Base-by-base conservation (phyloP, 164 flowering plant genomes). In the Dillenia suffruticosa region DNA sequence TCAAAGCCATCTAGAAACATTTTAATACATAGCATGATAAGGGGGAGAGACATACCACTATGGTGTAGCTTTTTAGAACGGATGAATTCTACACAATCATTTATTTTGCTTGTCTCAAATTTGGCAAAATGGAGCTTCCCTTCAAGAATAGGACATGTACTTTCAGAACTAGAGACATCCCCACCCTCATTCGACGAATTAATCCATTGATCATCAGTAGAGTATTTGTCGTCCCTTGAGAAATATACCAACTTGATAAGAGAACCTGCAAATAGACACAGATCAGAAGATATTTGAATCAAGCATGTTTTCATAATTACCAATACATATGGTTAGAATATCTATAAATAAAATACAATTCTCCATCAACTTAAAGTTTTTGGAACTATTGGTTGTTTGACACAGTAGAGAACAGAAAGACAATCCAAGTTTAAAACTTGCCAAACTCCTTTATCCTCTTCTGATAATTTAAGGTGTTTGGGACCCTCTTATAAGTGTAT, bases 31-130 rank as follows among this genome's bases (percentile, higher is more conserved):
- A 19, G 22, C 22, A 1, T 19, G 22, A 19, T 19, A 19, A 19
- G 1, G 22, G 22, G 22, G 1, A 19, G 22, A 19, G 22, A 19
- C 76, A 46, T 81, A 84, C 88, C 84, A 46, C 66, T 56, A 47
- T 59, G 45, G 45, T 62, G 75, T 70, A 82, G 79, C 64, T 66
- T 65, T 55, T 75, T 76, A 32, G 76, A 68, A 8, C 52, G 59
- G 56, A 86, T 75, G 58, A 84, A 86, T 40, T 84, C 81, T 55
- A 86, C 5, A 68, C 89, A 86, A 13, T 84, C 85, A 61, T 70
- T 49, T 9, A 86, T 84, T 63, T 86, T 84, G 72, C 74, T 72
- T 3, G 89, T 86, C 74, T 86, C 87, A 67, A 86, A 86, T 62
- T 72, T 84, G 5, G 79, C 72, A 70, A 86, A 86, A 72, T 78